Conservation (phyloP, 495 filamentous ascomycete species). For the Sporormia fimetaria region DNA sequence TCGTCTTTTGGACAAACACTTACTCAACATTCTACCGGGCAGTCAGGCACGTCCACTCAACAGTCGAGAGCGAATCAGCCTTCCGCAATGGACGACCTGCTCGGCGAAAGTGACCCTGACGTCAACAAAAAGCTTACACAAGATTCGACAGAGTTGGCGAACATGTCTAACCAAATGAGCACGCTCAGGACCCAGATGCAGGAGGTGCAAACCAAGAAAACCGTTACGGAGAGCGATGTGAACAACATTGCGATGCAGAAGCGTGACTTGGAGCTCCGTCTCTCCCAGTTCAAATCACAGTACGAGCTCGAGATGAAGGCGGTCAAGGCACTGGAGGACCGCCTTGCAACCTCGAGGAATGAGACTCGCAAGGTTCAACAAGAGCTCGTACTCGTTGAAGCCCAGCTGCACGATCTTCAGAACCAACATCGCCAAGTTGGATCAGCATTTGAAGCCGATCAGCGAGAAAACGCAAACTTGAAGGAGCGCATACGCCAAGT, state of each 20-base stretch:
- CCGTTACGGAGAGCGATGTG: slow-evolving; percentile 64
- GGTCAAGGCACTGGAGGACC: slow-evolving; percentile 73
- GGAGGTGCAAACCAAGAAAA: slow-evolving; percentile 71
- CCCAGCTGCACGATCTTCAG: slow-evolving; percentile 70
- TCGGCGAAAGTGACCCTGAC: slow-evolving; percentile 87
- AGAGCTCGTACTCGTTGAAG: slow-evolving; percentile 73
- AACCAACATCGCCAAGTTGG: slow-evolving; percentile 68
- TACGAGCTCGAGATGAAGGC: slow-evolving; percentile 89
- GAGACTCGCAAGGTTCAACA: slow-evolving; percentile 73
- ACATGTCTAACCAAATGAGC: slow-evolving; percentile 88
- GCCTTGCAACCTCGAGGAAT: slow-evolving; percentile 58
- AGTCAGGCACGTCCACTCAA: slow-evolving; percentile 41
- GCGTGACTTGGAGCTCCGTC: slow-evolving; percentile 75
- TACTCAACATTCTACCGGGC: slow-evolving; percentile 65
- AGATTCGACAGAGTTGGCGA: slow-evolving; percentile 89
- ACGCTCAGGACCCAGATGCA: slow-evolving; percentile 86
- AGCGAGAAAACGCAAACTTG: slow-evolving; percentile 72
- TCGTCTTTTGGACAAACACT: slow-evolving; percentile 82
- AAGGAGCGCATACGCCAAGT: slow-evolving; percentile 77
- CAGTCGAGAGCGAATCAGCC: slow-evolving; percentile 33
- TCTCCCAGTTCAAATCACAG: slow-evolving; percentile 69
- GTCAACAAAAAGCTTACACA: slow-evolving; percentile 73
- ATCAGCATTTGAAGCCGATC: slow-evolving; percentile 68
- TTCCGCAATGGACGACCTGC: slow-evolving; percentile 71
- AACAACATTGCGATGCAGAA: slow-evolving; percentile 73